Conservation (phyloP, 2,329 filamentous ascomycete species). For the Plectosphaerella cucumerina region DNA sequence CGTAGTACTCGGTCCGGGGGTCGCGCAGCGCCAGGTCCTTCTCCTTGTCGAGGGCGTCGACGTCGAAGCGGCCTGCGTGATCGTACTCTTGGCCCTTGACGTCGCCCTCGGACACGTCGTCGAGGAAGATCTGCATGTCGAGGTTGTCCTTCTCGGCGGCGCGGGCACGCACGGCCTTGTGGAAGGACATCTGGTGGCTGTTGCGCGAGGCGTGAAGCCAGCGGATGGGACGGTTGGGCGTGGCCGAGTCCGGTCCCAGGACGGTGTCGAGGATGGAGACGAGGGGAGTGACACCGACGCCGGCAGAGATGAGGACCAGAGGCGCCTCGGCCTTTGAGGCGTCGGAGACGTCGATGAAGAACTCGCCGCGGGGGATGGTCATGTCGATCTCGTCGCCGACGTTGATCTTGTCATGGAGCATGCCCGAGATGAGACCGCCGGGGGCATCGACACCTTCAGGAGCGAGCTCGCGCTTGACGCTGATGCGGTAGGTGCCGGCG, state of each 20-base stretch:
- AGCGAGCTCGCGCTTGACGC: conserved; percentile 59
- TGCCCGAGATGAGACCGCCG: conserved; percentile 47
- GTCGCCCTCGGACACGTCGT: conserved; percentile 38
- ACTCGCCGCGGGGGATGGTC: conserved; percentile 54
- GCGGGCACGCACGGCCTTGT: conserved; percentile 38
- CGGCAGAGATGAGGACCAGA: conserved; percentile 62
- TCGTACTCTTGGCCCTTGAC: conserved; percentile 53
- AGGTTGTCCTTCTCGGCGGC: conserved; percentile 42
- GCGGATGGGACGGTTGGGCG: conserved; percentile 41
- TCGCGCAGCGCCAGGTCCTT: conserved; percentile 52
- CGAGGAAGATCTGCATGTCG: conserved; percentile 54
- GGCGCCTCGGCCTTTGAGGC: conserved; percentile 39
- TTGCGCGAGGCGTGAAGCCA: conserved; percentile 60
- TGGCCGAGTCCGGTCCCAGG: conserved; percentile 17
- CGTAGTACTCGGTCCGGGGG: conserved; percentile 57
- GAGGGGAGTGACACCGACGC: conserved; percentile 65
- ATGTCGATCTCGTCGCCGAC: conserved; percentile 51
- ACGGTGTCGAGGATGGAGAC: conserved; percentile 60
- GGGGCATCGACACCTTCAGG: conserved; percentile 19
- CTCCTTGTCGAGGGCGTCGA: conserved; percentile 50
- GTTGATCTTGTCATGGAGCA: conserved; percentile 42
- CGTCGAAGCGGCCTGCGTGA: conserved; percentile 51
- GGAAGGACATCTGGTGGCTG: conserved; percentile 51
- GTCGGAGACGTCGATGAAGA: conserved; percentile 51
- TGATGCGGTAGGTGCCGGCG: conserved; percentile 64